These are phyloP conservation scores for Cucurbita ficifolia DNA, from an alignment of 306 rosid genomes.

Conservation along the genomic window DNA sequence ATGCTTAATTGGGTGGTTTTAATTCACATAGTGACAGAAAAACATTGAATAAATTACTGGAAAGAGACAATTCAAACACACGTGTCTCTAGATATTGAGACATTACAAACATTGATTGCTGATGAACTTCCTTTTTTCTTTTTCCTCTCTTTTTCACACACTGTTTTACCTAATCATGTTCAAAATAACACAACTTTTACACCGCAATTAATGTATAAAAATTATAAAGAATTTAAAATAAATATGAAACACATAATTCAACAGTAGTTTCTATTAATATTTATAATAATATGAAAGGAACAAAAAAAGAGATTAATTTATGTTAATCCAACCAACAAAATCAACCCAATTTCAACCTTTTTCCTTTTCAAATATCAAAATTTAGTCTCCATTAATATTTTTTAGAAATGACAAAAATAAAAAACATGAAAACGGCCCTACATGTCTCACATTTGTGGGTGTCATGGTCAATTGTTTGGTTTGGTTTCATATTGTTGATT, in stretches of 20 bases:
- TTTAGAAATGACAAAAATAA: neutral
- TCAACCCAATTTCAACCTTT: neutral
- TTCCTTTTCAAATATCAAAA: no score
- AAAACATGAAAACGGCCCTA: slow-evolving; percentile 17
- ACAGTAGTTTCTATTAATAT: no score
- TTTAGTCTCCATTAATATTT: no score
- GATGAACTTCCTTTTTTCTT: neutral
- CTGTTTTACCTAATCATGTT: slow-evolving; percentile 31
- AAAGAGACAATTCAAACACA: slow-evolving; percentile 6
- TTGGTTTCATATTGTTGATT: slow-evolving; percentile 12
- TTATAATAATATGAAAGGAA: no score
- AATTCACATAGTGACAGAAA: neutral
- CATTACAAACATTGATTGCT: neutral
- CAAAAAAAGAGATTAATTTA: no score
- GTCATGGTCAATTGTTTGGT: slow-evolving; percentile 30
- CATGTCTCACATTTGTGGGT: slow-evolving; percentile 26
- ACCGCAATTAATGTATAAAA: slow-evolving; percentile 8
- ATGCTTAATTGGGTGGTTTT: neutral
- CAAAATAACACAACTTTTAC: slow-evolving; percentile 23
- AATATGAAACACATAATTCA: neutral
- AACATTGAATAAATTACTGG: slow-evolving; percentile 7
- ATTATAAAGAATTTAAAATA: neutral
- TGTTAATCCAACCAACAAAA: neutral
- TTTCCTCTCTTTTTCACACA: neutral
- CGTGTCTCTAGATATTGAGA: slow-evolving; percentile 4